Percentiles rank a stretch among this genome's conserved stretches.
These are phyloP conservation scores for Rubia yunnanensis DNA, from an alignment of 257 asterid species.

Conservation along the genomic window DNA sequence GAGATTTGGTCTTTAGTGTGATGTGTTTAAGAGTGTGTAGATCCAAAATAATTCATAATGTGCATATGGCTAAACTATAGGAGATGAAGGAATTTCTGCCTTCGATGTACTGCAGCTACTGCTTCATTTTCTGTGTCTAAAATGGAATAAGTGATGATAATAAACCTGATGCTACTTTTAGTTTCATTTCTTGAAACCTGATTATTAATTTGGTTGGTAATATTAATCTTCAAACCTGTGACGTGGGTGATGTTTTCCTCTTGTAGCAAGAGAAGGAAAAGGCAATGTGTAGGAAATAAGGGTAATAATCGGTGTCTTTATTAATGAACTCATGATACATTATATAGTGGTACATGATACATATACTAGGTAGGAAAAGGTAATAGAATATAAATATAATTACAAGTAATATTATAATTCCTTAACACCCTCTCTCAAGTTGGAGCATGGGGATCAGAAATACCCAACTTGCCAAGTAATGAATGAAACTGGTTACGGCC, in stretches of 20 bases:
- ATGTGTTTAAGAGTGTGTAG: background rate
- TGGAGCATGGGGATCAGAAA: too few relatives aligned
- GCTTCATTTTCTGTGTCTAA: background rate
- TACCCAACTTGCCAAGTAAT: too few relatives aligned
- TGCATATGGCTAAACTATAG: background rate
- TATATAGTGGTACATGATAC: too few relatives aligned
- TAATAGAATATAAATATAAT: too few relatives aligned
- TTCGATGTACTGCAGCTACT: too few relatives aligned
- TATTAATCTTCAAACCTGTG: background rate
- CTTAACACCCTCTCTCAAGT: too few relatives aligned
- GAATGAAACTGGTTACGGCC: too few relatives aligned
- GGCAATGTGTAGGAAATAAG: too few relatives aligned
- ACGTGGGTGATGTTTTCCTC: background rate
- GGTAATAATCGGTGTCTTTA: too few relatives aligned
- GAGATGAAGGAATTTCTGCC: background rate
- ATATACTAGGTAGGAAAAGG: too few relatives aligned
- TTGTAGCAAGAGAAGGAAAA: slow-evolving; percentile 73
- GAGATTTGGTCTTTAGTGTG: background rate
- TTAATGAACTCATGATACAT: too few relatives aligned
- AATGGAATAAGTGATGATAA: background rate
- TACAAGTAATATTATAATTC: too few relatives aligned
- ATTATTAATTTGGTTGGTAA: background rate
- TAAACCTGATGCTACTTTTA: background rate
- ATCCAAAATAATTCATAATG: background rate
- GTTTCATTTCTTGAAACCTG: background rate